These are phyloP conservation scores for Globisporangium iwayamae DNA, from an alignment of 352 stramenopile species.

Conservation along the genomic window DNA sequence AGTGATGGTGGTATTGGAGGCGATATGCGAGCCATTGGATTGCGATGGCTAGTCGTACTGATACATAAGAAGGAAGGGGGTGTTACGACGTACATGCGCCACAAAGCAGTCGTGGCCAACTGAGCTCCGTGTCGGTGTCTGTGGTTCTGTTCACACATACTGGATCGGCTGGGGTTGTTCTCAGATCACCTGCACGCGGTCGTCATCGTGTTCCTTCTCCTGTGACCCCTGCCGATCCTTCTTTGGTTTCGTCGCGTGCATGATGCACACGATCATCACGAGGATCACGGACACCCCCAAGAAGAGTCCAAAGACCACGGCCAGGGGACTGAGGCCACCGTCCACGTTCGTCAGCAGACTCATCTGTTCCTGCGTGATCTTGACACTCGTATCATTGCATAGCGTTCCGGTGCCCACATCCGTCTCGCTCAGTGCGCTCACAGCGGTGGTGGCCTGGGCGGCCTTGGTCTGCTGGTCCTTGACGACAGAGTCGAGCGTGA, in stretches of 20 bases:
- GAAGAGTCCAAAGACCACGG: constrained; percentile 18
- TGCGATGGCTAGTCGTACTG: not conserved
- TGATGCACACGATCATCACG: constrained; percentile 23
- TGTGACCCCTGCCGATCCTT: constrained; percentile 4
- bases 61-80: not conserved
- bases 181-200: constrained; percentile 14
- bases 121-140: not conserved
- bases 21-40: not conserved
- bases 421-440: constrained; percentile 4
- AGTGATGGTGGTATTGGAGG: not conserved
- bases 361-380: constrained; percentile 17
- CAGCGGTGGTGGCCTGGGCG: not conserved
- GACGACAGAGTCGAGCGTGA: constrained; percentile 13
- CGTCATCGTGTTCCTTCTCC: constrained; percentile 11
- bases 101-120: not conserved
- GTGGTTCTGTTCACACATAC: not conserved
- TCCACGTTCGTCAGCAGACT: constrained; percentile 16
- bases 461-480: not conserved
- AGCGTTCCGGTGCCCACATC: not conserved
- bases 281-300: constrained; percentile 16
- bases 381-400: constrained; percentile 12
- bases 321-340: constrained; percentile 12
- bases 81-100: not conserved
- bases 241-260: constrained; percentile 20
- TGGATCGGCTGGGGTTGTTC: not conserved